A percentile compares a stretch with the other conserved stretches of the same genome.
Evolutionary conservation across 495 filamentous ascomycete genomes (phyloP).

Genomic region (Daldinia decipiens): DNA sequence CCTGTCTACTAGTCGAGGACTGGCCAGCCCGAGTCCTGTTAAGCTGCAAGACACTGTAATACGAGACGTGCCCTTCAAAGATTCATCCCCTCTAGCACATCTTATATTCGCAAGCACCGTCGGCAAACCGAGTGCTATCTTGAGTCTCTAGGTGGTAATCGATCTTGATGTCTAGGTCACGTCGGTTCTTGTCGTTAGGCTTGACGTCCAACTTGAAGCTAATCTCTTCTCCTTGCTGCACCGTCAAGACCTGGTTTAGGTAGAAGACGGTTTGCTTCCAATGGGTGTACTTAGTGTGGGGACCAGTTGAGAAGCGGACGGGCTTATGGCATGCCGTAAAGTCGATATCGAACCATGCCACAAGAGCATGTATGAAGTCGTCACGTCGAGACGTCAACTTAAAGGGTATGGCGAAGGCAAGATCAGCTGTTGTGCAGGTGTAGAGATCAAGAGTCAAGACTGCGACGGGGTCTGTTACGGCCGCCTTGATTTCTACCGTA

Average conservation of each 20-base stretch:
- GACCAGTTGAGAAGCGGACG: constrained; percentile 84
- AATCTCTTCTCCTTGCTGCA: constrained; percentile 80
- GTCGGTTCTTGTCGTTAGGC: constrained; percentile 92
- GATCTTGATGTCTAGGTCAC: constrained; percentile 92
- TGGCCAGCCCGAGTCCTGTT: constrained; percentile 1
- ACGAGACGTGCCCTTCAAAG: not conserved
- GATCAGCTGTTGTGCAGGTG: constrained; percentile 70
- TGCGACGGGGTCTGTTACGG: constrained; percentile 75
- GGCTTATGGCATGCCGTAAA: constrained; percentile 95
- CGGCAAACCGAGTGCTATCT: constrained; percentile 72
- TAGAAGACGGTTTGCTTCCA: constrained; percentile 98
- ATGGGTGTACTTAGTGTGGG: constrained; percentile 91
- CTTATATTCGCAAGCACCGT: constrained; percentile 83
- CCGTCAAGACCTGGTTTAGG: constrained; percentile 82
- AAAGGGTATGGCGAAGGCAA: constrained; percentile 73
- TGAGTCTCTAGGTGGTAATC: constrained; percentile 80
- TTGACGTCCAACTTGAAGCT: constrained; percentile 78
- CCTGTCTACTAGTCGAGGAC: constrained; percentile 4
- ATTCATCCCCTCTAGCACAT: constrained; percentile 69
- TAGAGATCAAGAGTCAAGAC: constrained; percentile 79
- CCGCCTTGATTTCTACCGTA: constrained; percentile 75
- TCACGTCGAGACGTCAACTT: constrained; percentile 75
- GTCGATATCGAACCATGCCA: constrained; percentile 99
- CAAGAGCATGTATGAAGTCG: constrained; percentile 94
- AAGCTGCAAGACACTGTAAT: constrained; percentile 10